phyloP scores from a whole-genome alignment of 352 stramenopile species.

The Saprolegnia parasitica region DNA sequence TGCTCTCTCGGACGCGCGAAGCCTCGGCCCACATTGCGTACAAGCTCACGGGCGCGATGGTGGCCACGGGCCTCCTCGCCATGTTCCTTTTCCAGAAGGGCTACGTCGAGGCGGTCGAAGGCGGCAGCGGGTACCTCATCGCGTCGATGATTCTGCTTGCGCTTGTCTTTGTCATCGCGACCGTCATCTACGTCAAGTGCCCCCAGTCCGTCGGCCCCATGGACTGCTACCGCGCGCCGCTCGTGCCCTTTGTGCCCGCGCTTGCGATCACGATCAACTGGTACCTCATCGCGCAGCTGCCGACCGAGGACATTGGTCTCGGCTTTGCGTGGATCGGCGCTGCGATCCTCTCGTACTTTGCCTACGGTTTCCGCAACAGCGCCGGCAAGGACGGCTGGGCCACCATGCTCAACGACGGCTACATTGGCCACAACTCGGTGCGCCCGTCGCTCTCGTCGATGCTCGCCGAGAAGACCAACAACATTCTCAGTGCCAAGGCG shows the following conservation, averaged over 20 bases:
- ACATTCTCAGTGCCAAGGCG: not conserved
- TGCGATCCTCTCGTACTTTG: conserved; percentile 58
- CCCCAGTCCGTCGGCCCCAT: conserved; percentile 44
- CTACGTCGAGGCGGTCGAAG: conserved; percentile 40
- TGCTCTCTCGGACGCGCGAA: conserved; percentile 43
- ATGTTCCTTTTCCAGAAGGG: conserved; percentile 69
- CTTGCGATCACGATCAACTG: conserved; percentile 86
- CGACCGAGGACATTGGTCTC: conserved; percentile 51
- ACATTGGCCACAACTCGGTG: conserved; percentile 33
- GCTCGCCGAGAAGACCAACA: not conserved
- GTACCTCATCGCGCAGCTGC: conserved; percentile 83
- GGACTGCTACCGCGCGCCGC: conserved; percentile 50
- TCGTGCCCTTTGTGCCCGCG: conserved; percentile 70
- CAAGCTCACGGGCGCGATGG: conserved; percentile 39
- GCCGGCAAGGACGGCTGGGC: conserved; percentile 58
- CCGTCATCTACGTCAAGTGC: conserved; percentile 52
- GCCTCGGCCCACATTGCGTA: conserved; percentile 42
- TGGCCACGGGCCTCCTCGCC: conserved; percentile 38
- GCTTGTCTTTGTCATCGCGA: conserved; percentile 32
- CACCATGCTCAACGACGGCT: conserved; percentile 38
- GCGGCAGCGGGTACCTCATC: not conserved
- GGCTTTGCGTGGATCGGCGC: conserved; percentile 64
- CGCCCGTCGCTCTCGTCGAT: not conserved
- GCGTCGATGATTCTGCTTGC: conserved; percentile 41
- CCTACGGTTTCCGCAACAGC: conserved; percentile 67